phyloP scores from a whole-genome alignment of 139 green algal genomes.

The Astrephomene gubernaculifera region DNA sequence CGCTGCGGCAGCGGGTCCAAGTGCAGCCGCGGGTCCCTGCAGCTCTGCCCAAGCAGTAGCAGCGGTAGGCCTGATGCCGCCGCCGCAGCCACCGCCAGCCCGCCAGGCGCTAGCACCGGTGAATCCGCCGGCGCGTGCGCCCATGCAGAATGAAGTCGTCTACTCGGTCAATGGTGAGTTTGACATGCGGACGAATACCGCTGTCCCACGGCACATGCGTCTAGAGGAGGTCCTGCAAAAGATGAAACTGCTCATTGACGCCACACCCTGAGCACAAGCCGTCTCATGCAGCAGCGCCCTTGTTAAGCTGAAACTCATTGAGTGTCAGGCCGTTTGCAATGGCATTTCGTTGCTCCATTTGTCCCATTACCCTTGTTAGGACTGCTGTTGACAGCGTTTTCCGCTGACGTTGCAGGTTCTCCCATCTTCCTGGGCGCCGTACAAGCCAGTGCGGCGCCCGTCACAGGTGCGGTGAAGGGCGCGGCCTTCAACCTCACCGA shows the following conservation, averaged over 20 bases:
- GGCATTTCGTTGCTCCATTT: too few relatives aligned
- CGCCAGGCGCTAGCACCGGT: neutral
- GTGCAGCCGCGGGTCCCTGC: neutral
- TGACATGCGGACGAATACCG: too few relatives aligned
- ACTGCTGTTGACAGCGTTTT: too few relatives aligned
- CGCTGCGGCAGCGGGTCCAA: neutral
- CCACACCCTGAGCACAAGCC: too few relatives aligned
- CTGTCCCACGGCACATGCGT: too few relatives aligned
- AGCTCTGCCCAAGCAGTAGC: neutral
- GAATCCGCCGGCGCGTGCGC: neutral
- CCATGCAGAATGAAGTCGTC: neutral
- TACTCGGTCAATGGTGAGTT: slow-evolving; percentile 36
- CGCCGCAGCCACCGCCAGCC: neutral
- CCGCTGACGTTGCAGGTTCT: too few relatives aligned
- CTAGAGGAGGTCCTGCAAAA: too few relatives aligned
- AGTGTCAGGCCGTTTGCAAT: too few relatives aligned
- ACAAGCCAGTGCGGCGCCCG: neutral
- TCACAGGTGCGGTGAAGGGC: neutral
- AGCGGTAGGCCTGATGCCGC: neutral
- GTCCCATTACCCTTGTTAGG: too few relatives aligned
- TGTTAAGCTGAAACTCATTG: too few relatives aligned
- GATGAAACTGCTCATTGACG: too few relatives aligned
- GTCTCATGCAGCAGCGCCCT: too few relatives aligned
- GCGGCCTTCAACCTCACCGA: neutral
- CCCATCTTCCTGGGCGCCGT: neutral